Base-by-base conservation (phyloP, 768 basidiomycete species). In the Mycena vulgaris region DNA sequence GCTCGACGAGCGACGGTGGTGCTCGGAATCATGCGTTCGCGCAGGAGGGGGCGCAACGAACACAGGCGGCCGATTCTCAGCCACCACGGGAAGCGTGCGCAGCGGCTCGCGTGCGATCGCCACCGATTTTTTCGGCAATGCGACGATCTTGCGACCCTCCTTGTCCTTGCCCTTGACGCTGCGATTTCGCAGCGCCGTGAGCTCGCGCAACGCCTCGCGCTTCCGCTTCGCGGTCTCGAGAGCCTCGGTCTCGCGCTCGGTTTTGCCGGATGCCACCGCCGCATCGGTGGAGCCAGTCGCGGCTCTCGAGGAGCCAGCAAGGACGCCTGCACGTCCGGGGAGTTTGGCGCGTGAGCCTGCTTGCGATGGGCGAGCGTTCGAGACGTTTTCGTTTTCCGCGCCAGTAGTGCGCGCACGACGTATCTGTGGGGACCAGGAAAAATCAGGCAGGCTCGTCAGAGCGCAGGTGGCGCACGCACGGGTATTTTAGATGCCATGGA, bases 401-500 rank as follows among this genome's bases (percentile, higher is more conserved):
- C 68, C 72, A 1, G 48, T 40, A 2, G 72, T 69, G 27, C 72
- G 72, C 25, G 28, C 31, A 49, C 64, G 72, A 28, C 68, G 71
- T 30, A 73, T 67, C 72, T 73, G 27, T 37, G 25, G 39, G 16
- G 40, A 3, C 19, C 11, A 6, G 30, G 27, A 45, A 53, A 51
- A 53, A 25, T 56, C 1, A 23, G 58, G n/a, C 17, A 21, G 14
- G 23, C 28, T 17, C 5, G 21, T 3, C 7, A 37, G n/a, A 14
- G 6, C 39, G 37, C 6, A 52, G 42, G 31, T 25, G 0, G n/a
- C n/a, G n/a, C 9, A 35, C 56, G 3, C 30, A 73, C 72, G 5
- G 68, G 68, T 47, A 73, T 73, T 23, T 48, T 61, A 42, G 72
- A 73, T 17, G 72, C 68, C 72, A 73, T 73, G 39, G 14, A 14